A percentile compares a stretch with the other conserved stretches of the same genome.
Conservation (phyloP, 2,329 filamentous ascomycete genomes). For the Beauveria australis region DNA sequence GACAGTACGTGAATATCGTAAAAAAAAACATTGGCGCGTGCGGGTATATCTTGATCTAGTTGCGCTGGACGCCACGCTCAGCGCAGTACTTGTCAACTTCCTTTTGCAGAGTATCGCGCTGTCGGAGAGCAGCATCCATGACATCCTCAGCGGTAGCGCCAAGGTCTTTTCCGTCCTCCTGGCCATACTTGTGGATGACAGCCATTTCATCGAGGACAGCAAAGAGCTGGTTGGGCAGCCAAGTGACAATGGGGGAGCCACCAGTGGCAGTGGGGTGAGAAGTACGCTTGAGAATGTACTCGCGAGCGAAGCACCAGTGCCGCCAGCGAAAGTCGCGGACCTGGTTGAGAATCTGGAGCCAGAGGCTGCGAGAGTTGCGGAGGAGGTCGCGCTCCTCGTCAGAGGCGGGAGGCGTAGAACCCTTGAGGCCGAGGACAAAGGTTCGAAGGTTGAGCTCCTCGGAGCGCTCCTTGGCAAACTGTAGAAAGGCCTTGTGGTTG, state of each 20-base stretch:
- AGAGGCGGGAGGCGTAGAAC: conserved; percentile 12
- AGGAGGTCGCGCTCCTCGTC: conserved; percentile 34
- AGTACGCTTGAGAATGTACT: conserved; percentile 76
- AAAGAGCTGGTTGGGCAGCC: conserved; percentile 73
- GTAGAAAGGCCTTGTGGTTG: conserved; percentile 80
- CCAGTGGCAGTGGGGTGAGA: conserved; percentile 71
- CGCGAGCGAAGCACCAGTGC: conserved; percentile 78
- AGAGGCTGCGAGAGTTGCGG: conserved; percentile 48
- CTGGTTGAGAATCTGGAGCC: conserved; percentile 61
- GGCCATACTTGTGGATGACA: conserved; percentile 41
- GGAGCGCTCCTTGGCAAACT: conserved; percentile 52
- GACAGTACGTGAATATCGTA: background rate
- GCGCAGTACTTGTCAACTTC: conserved; percentile 69
- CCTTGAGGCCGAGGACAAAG: conserved; percentile 41
- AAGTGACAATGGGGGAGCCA: conserved; percentile 74
- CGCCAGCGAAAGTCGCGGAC: conserved; percentile 76
- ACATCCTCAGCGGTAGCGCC: conserved; percentile 45
- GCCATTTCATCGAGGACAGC: conserved; percentile 67
- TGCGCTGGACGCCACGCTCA: conserved; percentile 41
- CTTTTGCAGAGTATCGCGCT: conserved; percentile 58
- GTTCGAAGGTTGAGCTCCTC: conserved; percentile 44
- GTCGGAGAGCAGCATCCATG: conserved; percentile 57
- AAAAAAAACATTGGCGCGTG: background rate
- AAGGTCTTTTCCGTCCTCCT: conserved; percentile 32
- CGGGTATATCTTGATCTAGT: conserved; percentile 8